Evolutionary conservation across 805 yeast genomes (phyloP).

Genomic region (Dipodascus geniculatus): DNA sequence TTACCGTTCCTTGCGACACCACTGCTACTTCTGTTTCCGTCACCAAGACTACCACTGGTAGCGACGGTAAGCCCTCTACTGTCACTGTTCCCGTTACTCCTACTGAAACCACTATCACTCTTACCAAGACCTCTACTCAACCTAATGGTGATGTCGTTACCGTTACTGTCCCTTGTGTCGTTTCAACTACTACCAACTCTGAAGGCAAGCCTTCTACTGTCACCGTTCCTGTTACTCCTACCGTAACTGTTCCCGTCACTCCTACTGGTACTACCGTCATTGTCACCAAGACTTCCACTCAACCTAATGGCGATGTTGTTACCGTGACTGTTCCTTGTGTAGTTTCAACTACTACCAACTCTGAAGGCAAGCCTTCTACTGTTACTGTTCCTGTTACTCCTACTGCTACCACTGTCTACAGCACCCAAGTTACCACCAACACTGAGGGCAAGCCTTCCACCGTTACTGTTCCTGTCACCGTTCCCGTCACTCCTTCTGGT

Average conservation of each 20-base stretch:
- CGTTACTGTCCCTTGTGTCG: neutral
- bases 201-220: neutral
- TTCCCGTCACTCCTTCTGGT: conserved; percentile 2
- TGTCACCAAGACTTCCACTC: neutral
- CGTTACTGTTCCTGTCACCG: neutral
- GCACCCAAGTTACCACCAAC: neutral
- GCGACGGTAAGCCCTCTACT: neutral
- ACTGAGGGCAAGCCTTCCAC: neutral
- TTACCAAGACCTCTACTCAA: neutral
- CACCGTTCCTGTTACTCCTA: neutral
- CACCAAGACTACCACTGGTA: neutral
- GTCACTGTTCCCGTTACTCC: neutral
- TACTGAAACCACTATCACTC: conserved; percentile 4
- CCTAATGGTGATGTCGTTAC: neutral
- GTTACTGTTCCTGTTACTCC: neutral
- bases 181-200: neutral
- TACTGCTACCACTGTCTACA: neutral
- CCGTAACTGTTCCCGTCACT: neutral
- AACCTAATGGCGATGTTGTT: neutral
- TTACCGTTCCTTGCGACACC: neutral
- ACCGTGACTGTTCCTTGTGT: neutral
- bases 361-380: neutral
- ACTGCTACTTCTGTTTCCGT: neutral
- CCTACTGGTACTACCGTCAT: neutral
- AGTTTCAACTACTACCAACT: neutral